Percentiles rank a stretch among this genome's conserved stretches.
phyloP scores from a whole-genome alignment of 371 early-diverging fungal species.

The Batkoa obscura region DNA sequence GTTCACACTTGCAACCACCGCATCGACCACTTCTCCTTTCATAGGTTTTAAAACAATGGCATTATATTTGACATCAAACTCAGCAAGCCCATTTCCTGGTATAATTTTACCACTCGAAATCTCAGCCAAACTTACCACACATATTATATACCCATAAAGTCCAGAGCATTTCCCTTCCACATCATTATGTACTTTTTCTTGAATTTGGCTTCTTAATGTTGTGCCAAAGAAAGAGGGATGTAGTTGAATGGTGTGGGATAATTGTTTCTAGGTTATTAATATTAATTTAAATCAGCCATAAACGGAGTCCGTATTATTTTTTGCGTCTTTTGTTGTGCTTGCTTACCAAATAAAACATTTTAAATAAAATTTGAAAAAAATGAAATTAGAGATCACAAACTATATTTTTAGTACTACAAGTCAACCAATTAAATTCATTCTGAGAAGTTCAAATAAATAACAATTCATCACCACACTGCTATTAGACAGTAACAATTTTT shows the following conservation, averaged over 20 bases:
- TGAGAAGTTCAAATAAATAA: too few species aligned
- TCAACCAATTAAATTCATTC: too few species aligned
- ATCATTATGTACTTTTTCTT: constrained; percentile 65
- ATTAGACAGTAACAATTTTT: too few species aligned
- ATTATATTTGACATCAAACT: constrained; percentile 84
- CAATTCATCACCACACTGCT: too few species aligned
- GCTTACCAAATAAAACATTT: too few species aligned
- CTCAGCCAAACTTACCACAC: constrained; percentile 51
- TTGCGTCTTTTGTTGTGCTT: too few species aligned
- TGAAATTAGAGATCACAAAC: too few species aligned
- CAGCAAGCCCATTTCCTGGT: constrained; percentile 74
- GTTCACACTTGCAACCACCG: constrained; percentile 82
- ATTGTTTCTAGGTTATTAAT: constrained; percentile 16
- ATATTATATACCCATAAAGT: constrained; percentile 80
- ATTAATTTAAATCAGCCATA: too few species aligned
- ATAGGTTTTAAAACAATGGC: constrained; percentile 97
- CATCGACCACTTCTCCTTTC: constrained; percentile 95
- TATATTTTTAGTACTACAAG: too few species aligned
- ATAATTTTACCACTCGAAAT: constrained; percentile 74
- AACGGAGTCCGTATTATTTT: too few species aligned
- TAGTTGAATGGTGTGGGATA: constrained; percentile 77
- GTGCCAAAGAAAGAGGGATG: constrained; percentile 86
- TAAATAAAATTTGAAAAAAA: too few species aligned
- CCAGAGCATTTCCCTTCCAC: constrained; percentile 93
- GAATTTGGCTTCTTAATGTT: constrained; percentile 53